Conservation (phyloP, 495 filamentous ascomycete species). For the Glutinoglossum americanum region DNA sequence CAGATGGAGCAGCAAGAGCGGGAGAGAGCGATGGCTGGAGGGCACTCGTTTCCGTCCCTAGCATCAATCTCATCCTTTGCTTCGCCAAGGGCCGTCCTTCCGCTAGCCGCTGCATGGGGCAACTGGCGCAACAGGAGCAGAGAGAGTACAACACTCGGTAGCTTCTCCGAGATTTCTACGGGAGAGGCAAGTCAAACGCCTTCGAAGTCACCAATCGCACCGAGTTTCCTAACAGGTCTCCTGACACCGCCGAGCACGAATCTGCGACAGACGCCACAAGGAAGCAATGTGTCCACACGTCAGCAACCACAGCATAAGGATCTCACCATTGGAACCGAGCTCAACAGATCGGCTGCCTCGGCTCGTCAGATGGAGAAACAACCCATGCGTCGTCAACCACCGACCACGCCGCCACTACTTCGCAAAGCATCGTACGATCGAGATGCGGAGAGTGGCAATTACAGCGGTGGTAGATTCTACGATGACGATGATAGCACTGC, state of each 20-base stretch:
- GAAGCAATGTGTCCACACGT: background rate
- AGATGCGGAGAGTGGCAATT: slow-evolving; percentile 38
- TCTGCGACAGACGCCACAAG: slow-evolving; percentile 29
- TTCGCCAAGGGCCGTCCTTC: slow-evolving; percentile 50
- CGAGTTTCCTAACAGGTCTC: slow-evolving; percentile 46
- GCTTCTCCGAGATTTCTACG: slow-evolving; percentile 22
- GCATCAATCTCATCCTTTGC: slow-evolving; percentile 42
- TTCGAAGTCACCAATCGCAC: slow-evolving; percentile 30
- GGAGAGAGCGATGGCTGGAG: slow-evolving; percentile 38
- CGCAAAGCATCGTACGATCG: slow-evolving; percentile 45
- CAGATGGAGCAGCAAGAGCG: slow-evolving; percentile 95
- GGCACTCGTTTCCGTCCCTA: slow-evolving; percentile 28
- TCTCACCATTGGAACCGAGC: background rate
- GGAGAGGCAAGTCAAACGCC: slow-evolving; percentile 21
- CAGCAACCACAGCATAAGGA: background rate
- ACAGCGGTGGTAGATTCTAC: slow-evolving; percentile 33
- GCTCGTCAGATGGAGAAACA: slow-evolving; percentile 18
- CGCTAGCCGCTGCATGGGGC: slow-evolving; percentile 67
- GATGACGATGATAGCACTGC: slow-evolving; percentile 23
- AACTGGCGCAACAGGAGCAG: slow-evolving; percentile 48
- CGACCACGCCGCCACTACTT: slow-evolving; percentile 49
- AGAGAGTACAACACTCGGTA: slow-evolving; percentile 18
- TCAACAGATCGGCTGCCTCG: slow-evolving; percentile 2
- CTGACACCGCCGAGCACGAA: slow-evolving; percentile 63
- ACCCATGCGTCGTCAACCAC: slow-evolving; percentile 21